These are phyloP conservation scores for Poa pratensis DNA, from an alignment of 176 grass and related monocot species.

Conservation along the genomic window DNA sequence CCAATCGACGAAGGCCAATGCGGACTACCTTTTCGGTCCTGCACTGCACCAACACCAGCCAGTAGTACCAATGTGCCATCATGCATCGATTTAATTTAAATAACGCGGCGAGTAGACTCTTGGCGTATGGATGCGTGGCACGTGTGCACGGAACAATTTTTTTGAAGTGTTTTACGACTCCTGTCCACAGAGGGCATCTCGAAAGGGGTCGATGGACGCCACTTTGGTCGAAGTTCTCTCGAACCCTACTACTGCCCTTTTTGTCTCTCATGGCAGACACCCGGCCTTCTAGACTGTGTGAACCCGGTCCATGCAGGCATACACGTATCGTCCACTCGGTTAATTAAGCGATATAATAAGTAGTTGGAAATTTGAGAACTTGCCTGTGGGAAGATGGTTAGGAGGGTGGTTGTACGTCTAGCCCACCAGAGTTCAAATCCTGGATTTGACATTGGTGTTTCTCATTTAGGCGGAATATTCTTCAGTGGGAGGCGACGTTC, in stretches of 20 bases:
- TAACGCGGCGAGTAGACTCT: constrained; percentile 34
- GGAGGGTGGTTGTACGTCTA: no score
- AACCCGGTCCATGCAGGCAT: constrained; percentile 44
- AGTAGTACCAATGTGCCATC: constrained; percentile 8
- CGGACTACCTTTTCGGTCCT: constrained; percentile 24
- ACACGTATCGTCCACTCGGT: constrained; percentile 53
- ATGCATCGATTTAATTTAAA: constrained; percentile 32
- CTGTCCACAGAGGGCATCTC: constrained; percentile 36
- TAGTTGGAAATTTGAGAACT: no score
- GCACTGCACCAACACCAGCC: constrained; percentile 21
- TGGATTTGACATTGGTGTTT: no score
- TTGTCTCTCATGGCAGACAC: constrained; percentile 40
- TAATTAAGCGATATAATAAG: neutral
- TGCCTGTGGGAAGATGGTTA: no score
- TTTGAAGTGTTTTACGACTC: constrained; percentile 33
- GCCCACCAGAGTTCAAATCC: no score
- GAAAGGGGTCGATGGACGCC: constrained; percentile 16
- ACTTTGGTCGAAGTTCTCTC: constrained; percentile 48
- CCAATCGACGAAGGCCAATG: constrained; percentile 37
- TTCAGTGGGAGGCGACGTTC: no score
- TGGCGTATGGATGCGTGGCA: constrained; percentile 33
- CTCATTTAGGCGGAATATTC: no score
- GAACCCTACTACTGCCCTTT: constrained; percentile 44
- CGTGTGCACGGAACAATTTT: constrained; percentile 6
- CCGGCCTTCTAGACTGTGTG: neutral